Conservation (phyloP, 2,329 filamentous ascomycete genomes). For the Cladosporium halotolerans region DNA sequence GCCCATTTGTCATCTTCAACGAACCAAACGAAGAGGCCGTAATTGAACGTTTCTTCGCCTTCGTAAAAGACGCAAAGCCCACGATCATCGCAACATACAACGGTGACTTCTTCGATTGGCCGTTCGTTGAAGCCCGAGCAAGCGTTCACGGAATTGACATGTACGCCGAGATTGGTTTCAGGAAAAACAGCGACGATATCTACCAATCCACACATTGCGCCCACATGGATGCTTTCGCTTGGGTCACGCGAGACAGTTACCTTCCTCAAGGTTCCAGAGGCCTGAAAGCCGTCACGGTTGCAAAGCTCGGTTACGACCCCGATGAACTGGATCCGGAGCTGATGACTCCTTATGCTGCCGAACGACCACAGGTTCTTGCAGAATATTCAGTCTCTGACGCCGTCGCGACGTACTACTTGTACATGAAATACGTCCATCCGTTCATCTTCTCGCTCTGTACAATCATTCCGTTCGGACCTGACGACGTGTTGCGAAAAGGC, state of each 20-base stretch:
- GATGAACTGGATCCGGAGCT: slow-evolving; percentile 96
- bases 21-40: slow-evolving; percentile 86
- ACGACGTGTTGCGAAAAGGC: slow-evolving; percentile 89
- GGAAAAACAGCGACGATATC: slow-evolving; percentile 90
- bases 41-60: slow-evolving; percentile 87
- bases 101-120: slow-evolving; percentile 99
- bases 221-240: slow-evolving; percentile 98
- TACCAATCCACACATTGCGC: slow-evolving; percentile 95
- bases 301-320: slow-evolving; percentile 95
- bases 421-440: slow-evolving; percentile 99
- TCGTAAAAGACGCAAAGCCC: slow-evolving; percentile 88
- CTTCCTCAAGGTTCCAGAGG: slow-evolving; percentile 94
- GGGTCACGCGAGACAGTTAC: slow-evolving; percentile 98
- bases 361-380: slow-evolving; percentile 86
- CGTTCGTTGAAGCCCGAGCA: slow-evolving; percentile 88
- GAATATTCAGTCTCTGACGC: slow-evolving; percentile 99
- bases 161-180: slow-evolving; percentile 97
- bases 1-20: slow-evolving; percentile 96
- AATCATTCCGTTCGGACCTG: slow-evolving; percentile 85
- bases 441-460: slow-evolving; percentile 99
- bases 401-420: slow-evolving; percentile 95
- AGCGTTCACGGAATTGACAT: slow-evolving; percentile 96
- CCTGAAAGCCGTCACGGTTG: slow-evolving; percentile 93
- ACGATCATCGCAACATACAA: slow-evolving; percentile 99
- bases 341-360: slow-evolving; percentile 84